Evolutionary conservation across 2,329 filamentous ascomycete genomes (phyloP).

Genomic region (Exophiala mesophila): DNA sequence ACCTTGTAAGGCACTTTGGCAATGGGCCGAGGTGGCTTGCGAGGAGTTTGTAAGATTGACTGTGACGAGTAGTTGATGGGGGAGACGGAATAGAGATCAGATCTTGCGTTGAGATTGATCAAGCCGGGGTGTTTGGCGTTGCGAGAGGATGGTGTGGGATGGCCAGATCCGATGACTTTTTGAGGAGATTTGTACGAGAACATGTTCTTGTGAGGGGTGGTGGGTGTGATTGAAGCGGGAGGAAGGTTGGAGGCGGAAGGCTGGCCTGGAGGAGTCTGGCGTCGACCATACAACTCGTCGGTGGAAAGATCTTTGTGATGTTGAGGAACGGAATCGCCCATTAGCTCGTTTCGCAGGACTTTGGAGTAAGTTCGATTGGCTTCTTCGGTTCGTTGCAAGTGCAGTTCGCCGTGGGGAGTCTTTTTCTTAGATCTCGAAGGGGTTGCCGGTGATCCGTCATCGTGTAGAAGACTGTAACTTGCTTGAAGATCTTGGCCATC

Average conservation of each 20-base stretch:
- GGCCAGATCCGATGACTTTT: conserved; percentile 65
- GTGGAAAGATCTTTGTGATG: conserved; percentile 45
- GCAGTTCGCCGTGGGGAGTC: conserved; percentile 79
- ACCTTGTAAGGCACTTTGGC: conserved; percentile 98
- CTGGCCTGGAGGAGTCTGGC: conserved; percentile 74
- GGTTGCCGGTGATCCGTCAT: conserved; percentile 88
- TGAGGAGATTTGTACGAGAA: conserved; percentile 81
- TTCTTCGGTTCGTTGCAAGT: conserved; percentile 89
- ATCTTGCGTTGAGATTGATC: conserved; percentile 83
- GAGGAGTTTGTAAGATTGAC: conserved; percentile 83
- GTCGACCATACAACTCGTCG: conserved; percentile 49
- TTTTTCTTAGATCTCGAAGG: conserved; percentile 81
- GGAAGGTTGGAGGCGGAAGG: conserved; percentile 58
- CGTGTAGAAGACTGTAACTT: conserved; percentile 85
- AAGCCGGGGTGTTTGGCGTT: conserved; percentile 65
- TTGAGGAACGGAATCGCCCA: conserved; percentile 85
- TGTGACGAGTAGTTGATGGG: conserved; percentile 91
- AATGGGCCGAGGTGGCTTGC: conserved; percentile 81
- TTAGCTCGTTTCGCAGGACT: conserved; percentile 83
- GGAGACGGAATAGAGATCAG: conserved; percentile 92
- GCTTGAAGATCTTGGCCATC: conserved; percentile 90
- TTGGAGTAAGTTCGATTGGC: conserved; percentile 90
- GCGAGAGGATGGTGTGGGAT: conserved; percentile 82
- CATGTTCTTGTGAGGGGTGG: conserved; percentile 94
- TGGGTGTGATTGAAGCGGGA: conserved; percentile 72